phyloP scores from a whole-genome alignment of 108 stramenopile genomes.

The Cyclostephanos tholiformis region DNA sequence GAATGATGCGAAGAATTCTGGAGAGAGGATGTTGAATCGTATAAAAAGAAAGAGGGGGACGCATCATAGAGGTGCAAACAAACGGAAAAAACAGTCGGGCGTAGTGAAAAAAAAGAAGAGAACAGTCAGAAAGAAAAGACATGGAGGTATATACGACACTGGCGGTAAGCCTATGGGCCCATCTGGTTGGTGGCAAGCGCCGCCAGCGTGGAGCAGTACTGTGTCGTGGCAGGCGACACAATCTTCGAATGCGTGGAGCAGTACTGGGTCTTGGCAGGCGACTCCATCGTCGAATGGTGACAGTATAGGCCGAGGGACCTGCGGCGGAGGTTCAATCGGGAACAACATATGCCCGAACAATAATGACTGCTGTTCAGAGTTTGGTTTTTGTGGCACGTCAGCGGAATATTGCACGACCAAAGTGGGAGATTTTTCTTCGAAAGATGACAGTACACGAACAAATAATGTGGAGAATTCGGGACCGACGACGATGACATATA shows the following conservation, averaged over 20 bases:
- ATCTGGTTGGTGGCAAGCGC: background rate
- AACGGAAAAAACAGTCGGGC: background rate
- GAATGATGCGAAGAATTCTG: background rate
- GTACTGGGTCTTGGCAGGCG: too few relatives aligned
- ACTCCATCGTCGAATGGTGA: too few relatives aligned
- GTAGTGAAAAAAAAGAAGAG: background rate
- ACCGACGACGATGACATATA: background rate
- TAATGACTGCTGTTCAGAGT: background rate
- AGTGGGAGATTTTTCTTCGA: too few relatives aligned
- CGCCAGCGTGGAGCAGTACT: too few relatives aligned
- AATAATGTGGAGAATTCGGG: background rate
- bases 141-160: background rate
- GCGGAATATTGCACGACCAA: background rate
- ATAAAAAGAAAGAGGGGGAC: background rate
- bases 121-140: background rate
- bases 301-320: too few relatives aligned
- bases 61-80: conserved; percentile 6
- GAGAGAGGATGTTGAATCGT: background rate
- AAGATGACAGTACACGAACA: too few relatives aligned
- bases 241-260: too few relatives aligned
- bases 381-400: background rate
- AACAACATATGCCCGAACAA: background rate
- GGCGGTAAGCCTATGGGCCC: background rate
- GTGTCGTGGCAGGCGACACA: too few relatives aligned
- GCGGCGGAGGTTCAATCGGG: background rate